These are phyloP conservation scores for Xylaria sp. DNA, from an alignment of 2,329 filamentous ascomycete species.

Conservation along the genomic window DNA sequence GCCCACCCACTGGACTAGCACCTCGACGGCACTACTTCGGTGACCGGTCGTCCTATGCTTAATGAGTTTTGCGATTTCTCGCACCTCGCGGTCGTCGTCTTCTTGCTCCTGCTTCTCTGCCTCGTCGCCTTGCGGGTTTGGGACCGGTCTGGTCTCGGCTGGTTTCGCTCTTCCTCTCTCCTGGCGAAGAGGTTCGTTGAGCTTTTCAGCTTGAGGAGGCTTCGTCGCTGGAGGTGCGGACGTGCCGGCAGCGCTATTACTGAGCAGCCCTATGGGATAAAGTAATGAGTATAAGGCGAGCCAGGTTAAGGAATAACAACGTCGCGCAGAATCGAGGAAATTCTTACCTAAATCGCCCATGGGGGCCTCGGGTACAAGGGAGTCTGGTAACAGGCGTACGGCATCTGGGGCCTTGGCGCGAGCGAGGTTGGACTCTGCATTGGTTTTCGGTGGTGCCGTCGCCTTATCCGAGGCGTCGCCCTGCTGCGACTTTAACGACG, in stretches of 20 bases:
- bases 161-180: constrained; percentile 38
- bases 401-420: constrained; percentile 40
- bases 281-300: constrained; percentile 6
- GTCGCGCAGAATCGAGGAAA: constrained; percentile 2
- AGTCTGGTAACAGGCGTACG: constrained; percentile 31
- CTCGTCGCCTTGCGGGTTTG: constrained; percentile 15
- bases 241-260: constrained; percentile 13
- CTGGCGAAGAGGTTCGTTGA: constrained; percentile 18
- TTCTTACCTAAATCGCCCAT: constrained; percentile 47
- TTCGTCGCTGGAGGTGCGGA: constrained; percentile 12
- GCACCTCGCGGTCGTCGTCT: constrained; percentile 43
- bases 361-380: constrained; percentile 44
- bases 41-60: constrained; percentile 43
- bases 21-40: constrained; percentile 44
- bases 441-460: constrained; percentile 32
- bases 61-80: constrained; percentile 46
- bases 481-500: constrained; percentile 32
- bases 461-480: constrained; percentile 22
- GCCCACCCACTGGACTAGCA: constrained; percentile 50
- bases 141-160: constrained; percentile 7
- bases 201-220: constrained; percentile 20
- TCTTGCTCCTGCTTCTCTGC: constrained; percentile 33
- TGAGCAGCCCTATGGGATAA: constrained; percentile 25
- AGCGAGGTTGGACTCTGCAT: constrained; percentile 35
- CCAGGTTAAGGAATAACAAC: background rate